A percentile compares a stretch with the other conserved stretches of the same genome.
Evolutionary conservation across 2,329 filamentous ascomycete genomes (phyloP).

Genomic region (Madurella mycetomatis): DNA sequence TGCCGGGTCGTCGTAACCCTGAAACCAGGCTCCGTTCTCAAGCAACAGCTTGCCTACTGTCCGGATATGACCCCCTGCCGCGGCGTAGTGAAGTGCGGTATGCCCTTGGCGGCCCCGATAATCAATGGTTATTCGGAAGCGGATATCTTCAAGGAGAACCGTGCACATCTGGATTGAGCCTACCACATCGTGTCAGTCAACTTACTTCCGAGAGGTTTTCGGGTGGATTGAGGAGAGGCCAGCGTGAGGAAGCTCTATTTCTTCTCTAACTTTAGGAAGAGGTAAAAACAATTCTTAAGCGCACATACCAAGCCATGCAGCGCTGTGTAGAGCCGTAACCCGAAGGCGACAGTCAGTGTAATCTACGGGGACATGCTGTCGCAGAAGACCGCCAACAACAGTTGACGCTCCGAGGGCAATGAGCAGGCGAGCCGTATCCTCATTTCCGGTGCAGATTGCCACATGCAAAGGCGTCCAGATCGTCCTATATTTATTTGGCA

Average conservation of each 20-base stretch:
- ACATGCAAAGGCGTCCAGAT: constrained; percentile 6
- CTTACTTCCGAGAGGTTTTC: no score
- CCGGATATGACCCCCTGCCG: background rate
- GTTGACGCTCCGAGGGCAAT: background rate
- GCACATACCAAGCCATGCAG: background rate
- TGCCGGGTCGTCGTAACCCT: background rate
- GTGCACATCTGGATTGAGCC: background rate
- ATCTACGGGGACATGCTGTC: background rate
- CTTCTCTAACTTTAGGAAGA: no score
- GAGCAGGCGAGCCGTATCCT: background rate
- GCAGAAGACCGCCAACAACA: background rate
- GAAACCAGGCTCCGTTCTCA: background rate
- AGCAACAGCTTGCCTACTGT: background rate
- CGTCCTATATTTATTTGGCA: background rate
- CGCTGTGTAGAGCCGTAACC: background rate
- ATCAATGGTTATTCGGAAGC: background rate
- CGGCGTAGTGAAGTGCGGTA: background rate
- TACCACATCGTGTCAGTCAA: no score
- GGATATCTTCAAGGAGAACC: background rate
- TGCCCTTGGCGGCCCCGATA: background rate
- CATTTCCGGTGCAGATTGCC: constrained; percentile 1
- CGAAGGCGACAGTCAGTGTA: background rate
- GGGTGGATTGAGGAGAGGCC: no score
- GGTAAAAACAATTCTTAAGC: no score
- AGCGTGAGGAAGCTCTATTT: no score